Percentiles rank a stretch among this genome's conserved stretches.
phyloP scores from a whole-genome alignment of 495 filamentous ascomycete species.

The Usnea hakonensis region DNA sequence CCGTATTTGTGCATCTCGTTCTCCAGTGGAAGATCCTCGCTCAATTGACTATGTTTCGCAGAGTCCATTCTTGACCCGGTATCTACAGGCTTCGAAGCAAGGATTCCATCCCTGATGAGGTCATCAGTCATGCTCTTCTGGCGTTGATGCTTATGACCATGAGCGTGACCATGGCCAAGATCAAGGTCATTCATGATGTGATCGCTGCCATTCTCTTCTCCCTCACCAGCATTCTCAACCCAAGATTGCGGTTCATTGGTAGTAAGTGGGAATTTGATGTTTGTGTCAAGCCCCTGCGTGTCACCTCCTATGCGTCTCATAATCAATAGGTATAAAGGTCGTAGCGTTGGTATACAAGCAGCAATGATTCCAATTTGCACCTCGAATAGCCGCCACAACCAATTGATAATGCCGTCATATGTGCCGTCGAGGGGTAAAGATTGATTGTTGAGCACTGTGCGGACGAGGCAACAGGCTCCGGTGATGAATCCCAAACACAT shows the following conservation, averaged over 20 bases:
- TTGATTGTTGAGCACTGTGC: constrained; percentile 22
- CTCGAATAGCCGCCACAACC: constrained; percentile 24
- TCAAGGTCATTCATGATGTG: not conserved
- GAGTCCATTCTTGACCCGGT: not conserved
- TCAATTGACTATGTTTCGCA: not conserved
- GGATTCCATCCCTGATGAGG: constrained; percentile 18
- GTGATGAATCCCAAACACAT: constrained; percentile 25
- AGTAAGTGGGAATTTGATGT: constrained; percentile 20
- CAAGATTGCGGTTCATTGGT: constrained; percentile 17
- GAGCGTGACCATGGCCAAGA: not conserved
- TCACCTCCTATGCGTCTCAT: constrained; percentile 9
- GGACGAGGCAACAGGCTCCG: constrained; percentile 19
- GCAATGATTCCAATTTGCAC: constrained; percentile 23
- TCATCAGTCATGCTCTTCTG: constrained; percentile 19
- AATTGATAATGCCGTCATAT: constrained; percentile 23
- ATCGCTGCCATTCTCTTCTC: not conserved
- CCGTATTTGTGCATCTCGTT: constrained; percentile 21
- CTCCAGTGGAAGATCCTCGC: constrained; percentile 4
- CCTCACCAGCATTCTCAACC: constrained; percentile 13
- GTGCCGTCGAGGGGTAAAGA: constrained; percentile 18
- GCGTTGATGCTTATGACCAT: not conserved
- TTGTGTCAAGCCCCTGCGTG: constrained; percentile 3
- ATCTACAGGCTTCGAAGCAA: not conserved
- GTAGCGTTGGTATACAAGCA: constrained; percentile 21
- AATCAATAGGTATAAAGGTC: constrained; percentile 12